A percentile compares a stretch with the other conserved stretches of the same genome.
Evolutionary conservation across 768 basidiomycete species (phyloP).

Genomic region (Bullera alba): DNA sequence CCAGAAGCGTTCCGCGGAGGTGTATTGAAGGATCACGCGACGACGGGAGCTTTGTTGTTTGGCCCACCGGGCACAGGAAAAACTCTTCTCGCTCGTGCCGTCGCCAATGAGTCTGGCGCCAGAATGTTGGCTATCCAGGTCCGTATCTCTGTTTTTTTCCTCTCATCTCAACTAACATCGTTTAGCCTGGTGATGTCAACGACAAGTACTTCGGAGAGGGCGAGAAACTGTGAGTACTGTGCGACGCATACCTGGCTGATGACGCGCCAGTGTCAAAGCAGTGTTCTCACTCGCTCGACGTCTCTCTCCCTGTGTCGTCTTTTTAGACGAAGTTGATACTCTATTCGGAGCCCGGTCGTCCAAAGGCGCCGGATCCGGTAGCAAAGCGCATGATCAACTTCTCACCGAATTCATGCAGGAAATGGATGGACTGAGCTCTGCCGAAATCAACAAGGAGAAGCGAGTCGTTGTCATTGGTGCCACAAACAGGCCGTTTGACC

Average conservation of each 20-base stretch:
- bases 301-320: slow-evolving; percentile 84
- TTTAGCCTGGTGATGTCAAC: slow-evolving; percentile 81
- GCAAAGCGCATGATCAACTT: slow-evolving; percentile 75
- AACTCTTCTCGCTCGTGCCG: slow-evolving; percentile 77
- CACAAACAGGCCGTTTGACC: slow-evolving; percentile 60
- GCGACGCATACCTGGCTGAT: slow-evolving; percentile 61
- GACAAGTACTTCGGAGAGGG: slow-evolving; percentile 58
- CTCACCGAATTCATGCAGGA: slow-evolving; percentile 53
- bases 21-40: slow-evolving; percentile 81
- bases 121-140: slow-evolving; percentile 73
- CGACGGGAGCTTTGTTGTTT: slow-evolving; percentile 84
- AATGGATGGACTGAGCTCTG: slow-evolving; percentile 72
- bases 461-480: slow-evolving; percentile 87
- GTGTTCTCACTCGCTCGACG: slow-evolving; percentile 80
- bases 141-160: neutral
- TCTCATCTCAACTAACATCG: neutral
- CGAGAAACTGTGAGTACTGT: slow-evolving; percentile 38
- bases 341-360: slow-evolving; percentile 80
- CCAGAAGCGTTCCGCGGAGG: slow-evolving; percentile 82
- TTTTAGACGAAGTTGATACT: slow-evolving; percentile 90
- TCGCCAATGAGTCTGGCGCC: slow-evolving; percentile 89
- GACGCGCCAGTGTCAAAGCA: slow-evolving; percentile 56
- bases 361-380: slow-evolving; percentile 63
- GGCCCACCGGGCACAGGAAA: slow-evolving; percentile 89
- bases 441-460: slow-evolving; percentile 65